These are phyloP conservation scores for Trichoderma koningiopsis DNA, from an alignment of 2,329 filamentous ascomycete genomes.

Conservation along the genomic window DNA sequence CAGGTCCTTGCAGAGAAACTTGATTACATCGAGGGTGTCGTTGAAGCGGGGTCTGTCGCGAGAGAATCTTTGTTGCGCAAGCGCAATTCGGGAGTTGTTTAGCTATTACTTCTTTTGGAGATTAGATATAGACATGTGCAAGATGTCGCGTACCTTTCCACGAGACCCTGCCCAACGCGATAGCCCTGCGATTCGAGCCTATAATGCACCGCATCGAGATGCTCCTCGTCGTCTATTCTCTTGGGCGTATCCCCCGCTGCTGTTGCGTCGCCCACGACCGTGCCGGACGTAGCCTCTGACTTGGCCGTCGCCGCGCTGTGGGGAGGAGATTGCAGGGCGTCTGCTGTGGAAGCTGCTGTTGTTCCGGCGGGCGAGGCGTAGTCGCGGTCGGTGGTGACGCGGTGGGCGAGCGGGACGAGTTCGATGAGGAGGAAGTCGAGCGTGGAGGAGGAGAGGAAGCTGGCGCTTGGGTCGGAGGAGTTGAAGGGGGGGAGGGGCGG, in stretches of 20 bases:
- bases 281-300: not conserved
- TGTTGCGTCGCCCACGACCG: not conserved
- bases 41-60: slow-evolving; percentile 83
- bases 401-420: slow-evolving; percentile 90
- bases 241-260: slow-evolving; percentile 29
- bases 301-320: not conserved
- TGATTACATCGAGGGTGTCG: slow-evolving; percentile 93
- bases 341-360: not conserved
- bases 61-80: slow-evolving; percentile 63
- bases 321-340: not conserved
- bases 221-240: slow-evolving; percentile 70
- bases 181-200: slow-evolving; percentile 85
- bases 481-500: slow-evolving; percentile 68
- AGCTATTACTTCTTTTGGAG: not conserved
- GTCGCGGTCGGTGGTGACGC: slow-evolving; percentile 75
- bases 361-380: slow-evolving; percentile 35
- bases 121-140: not conserved
- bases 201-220: slow-evolving; percentile 82
- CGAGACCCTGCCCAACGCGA: slow-evolving; percentile 86
- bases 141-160: slow-evolving; percentile 67
- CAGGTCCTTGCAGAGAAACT: slow-evolving; percentile 97
- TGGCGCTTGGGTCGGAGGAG: slow-evolving; percentile 71
- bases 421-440: slow-evolving; percentile 96
- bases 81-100: not conserved
- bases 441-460: slow-evolving; percentile 79